Evolutionary conservation across 441 rosid species (phyloP), one percentile per base, ranked within the genome.

Genomic region (Jatropha podagrica): DNA sequence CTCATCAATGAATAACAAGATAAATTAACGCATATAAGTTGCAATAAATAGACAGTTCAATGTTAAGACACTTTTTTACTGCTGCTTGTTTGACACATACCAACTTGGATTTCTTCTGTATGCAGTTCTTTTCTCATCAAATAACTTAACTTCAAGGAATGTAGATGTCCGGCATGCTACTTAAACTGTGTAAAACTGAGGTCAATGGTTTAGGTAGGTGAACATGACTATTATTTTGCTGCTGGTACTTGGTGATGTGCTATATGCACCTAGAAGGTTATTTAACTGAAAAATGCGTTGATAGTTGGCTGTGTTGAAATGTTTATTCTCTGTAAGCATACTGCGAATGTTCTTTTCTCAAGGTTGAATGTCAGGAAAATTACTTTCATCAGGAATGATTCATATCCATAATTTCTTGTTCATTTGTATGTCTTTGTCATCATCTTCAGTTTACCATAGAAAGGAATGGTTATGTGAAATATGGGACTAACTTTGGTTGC

Each of bases 401-500:
- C 65, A 32, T 14, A 27, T 32, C n/a, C 65, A 27, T 11, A 27
- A 60, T 13, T 55, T 56, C 32, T 41, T 41, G 9, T 20, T 71
- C 38, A 26, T 15, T 71, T 20, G 2, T 59, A 46, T 2, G 20
- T 68, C n/a, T 41, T 12, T 13, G 26, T 77, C 63, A 66, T 15
- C 4, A 13, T 72, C 17, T 27, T 32, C 5, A 3, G 37, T 72
- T 38, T 63, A 23, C 15, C 18, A 23, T 27, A 7, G 32, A 27
- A 41, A 59, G 46, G 7, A 65, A 12, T 65, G 17, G 42, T 69
- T 18, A 60, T 69, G 6, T 65, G 15, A 78, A 62, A 59, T 44
- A 42, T 42, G 63, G 65, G 66, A 27, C 76, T 76, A 61, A 80
- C 55, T 65, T 77, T 32, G n/a, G 64, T 77, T 74, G 9, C 74